Conservation (phyloP, 2,329 filamentous ascomycete genomes). For the Alternaria sp. region DNA sequence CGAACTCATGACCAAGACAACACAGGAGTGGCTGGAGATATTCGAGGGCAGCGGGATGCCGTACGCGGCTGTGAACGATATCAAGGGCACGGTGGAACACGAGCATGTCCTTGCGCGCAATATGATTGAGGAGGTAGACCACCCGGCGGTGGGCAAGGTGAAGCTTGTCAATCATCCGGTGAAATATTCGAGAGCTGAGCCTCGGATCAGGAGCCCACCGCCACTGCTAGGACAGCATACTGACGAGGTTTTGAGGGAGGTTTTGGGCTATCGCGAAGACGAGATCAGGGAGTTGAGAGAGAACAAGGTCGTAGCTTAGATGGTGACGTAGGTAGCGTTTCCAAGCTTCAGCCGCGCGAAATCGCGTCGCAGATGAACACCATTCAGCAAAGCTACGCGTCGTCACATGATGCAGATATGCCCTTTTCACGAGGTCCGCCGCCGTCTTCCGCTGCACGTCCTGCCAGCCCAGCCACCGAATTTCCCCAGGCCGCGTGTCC, state of each 20-base stretch:
- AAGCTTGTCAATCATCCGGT: constrained; percentile 92
- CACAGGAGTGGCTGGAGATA: constrained; percentile 83
- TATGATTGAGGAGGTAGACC: constrained; percentile 89
- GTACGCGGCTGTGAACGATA: constrained; percentile 91
- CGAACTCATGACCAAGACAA: constrained; percentile 77
- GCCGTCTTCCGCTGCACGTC: background rate
- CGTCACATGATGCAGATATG: constrained; percentile 1
- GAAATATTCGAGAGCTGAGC: constrained; percentile 85
- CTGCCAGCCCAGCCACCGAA: constrained; percentile 1
- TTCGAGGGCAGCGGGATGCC: constrained; percentile 93
- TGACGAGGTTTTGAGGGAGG: constrained; percentile 43
- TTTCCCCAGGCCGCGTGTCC: constrained; percentile 5
- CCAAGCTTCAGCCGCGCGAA: background rate
- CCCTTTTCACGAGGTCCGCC: background rate
- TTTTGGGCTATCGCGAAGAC: constrained; percentile 38
- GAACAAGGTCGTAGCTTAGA: constrained; percentile 25
- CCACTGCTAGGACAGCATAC: constrained; percentile 72
- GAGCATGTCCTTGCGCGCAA: constrained; percentile 78
- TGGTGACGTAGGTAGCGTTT: background rate
- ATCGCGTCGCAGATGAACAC: background rate
- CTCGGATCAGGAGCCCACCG: constrained; percentile 77
- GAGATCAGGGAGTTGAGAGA: constrained; percentile 32
- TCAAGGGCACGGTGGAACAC: constrained; percentile 83
- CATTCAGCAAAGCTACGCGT: background rate
- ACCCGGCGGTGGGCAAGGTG: constrained; percentile 80